Base-by-base conservation (phyloP, 495 filamentous ascomycete genomes). In the Lepraria neglecta region DNA sequence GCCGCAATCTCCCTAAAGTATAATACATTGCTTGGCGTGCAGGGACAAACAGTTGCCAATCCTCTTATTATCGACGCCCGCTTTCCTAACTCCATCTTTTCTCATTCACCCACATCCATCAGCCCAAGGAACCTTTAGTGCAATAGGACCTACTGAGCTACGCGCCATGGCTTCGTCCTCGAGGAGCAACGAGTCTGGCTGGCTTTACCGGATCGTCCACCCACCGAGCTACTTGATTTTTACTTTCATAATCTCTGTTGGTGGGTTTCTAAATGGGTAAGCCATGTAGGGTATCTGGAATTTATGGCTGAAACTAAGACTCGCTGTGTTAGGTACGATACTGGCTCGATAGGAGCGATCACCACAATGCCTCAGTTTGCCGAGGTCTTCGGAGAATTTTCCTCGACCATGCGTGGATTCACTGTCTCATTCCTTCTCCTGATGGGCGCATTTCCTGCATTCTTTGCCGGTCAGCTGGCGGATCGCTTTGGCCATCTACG, bases 351-450 rank as follows among this genome's bases (percentile, higher is more conserved):
- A 51, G 86, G 86, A 0, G 79, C 82, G 12, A 71, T 87, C 0
- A 86, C 82, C 7, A 71, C 75, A 24, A 87, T 89, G 86, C 73
- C 74, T 0, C 69, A 74, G 45, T 88, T 85, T 67, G 68, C 67
- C 1, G 60, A 66, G 7, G 69, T 73, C 11, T 76, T 87, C 48
- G 81, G 84, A 1, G 64, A 68, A 28, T 75, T 82, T 43, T 81
- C 83, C 2, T 73, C 64, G 12, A 44, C 24, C 27, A 42, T 63
- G 28, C 64, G 63, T 58, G 64, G 64, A 24, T 19, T 70, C 19
- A 78, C 82, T 4, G 83, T 88, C 28, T 88, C 86, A 3, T 76
- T 79, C 10, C 84, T 88, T 56, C 71, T 88, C 56, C 75, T 89
- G 27, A 78, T 84, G 9, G 86, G 81, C 14, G 80, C 84, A 0